phyloP scores from a whole-genome alignment of 306 rosid species.

The Prunus padus region DNA sequence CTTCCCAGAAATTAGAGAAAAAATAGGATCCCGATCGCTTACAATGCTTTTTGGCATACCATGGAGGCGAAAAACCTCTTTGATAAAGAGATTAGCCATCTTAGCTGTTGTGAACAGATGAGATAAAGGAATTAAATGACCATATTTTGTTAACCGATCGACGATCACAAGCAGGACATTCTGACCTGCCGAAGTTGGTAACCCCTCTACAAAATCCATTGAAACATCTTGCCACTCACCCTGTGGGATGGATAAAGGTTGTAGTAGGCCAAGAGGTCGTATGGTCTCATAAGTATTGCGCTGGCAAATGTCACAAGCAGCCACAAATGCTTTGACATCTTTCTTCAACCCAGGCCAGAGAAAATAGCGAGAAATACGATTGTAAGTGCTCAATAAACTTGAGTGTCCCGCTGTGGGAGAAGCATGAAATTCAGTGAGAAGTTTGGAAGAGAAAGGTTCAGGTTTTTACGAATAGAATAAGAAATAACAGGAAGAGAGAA shows the following conservation, averaged over 20 bases:
- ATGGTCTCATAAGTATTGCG: not conserved
- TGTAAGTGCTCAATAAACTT: not conserved
- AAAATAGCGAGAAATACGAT: not conserved
- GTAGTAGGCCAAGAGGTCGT: not conserved
- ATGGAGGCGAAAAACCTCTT: not conserved
- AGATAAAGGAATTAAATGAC: not conserved
- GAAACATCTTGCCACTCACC: not conserved
- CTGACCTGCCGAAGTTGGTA: not conserved
- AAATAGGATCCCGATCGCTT: not conserved
- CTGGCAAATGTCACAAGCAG: not conserved
- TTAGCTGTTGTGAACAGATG: not conserved
- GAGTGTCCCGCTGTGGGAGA: not conserved
- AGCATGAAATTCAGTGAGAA: not conserved
- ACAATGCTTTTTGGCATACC: not conserved
- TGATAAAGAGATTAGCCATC: not conserved
- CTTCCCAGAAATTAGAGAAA: not conserved
- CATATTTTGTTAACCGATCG: not conserved
- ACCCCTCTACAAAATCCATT: not conserved
- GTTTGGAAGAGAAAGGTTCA: too few species aligned
- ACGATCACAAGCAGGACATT: not conserved
- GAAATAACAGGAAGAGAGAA: too few species aligned
- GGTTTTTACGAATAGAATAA: too few species aligned
- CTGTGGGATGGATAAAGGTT: not conserved
- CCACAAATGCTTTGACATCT: not conserved
- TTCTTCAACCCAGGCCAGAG: not conserved